Percentiles rank a stretch among this genome's conserved stretches.
These are phyloP conservation scores for Amaranthus palmeri DNA, from an alignment of 148 eudicot species.

Conservation along the genomic window DNA sequence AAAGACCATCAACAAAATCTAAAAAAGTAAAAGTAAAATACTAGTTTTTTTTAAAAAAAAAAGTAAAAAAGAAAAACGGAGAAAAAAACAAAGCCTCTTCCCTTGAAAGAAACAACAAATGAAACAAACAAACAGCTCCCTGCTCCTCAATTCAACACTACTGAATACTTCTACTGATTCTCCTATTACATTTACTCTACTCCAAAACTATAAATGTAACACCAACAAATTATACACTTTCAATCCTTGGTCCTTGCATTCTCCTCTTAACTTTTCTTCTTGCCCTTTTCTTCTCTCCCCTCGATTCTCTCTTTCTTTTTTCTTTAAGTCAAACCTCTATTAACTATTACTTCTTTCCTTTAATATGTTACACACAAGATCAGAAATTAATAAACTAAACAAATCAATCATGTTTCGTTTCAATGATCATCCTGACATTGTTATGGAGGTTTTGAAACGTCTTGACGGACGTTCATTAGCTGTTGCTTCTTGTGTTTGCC, in stretches of 20 bases:
- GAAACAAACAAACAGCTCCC: slow-evolving; percentile 28
- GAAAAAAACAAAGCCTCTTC: background rate
- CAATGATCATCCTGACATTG: slow-evolving; percentile 65
- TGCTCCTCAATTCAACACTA: background rate
- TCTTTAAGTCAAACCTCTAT: background rate
- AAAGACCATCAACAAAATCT: too few species aligned
- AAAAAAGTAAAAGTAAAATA: too few species aligned
- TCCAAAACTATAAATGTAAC: too few species aligned
- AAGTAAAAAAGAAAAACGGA: background rate
- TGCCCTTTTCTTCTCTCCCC: slow-evolving; percentile 20
- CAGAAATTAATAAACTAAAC: too few species aligned
- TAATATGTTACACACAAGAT: too few species aligned
- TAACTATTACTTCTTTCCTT: too few species aligned
- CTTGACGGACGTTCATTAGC: slow-evolving; percentile 59
- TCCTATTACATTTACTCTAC: too few species aligned
- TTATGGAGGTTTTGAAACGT: slow-evolving; percentile 55
- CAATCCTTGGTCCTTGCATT: slow-evolving; percentile 12
- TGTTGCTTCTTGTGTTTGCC: slow-evolving; percentile 69
- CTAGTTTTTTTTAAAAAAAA: background rate
- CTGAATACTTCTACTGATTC: too few species aligned
- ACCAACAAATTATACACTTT: too few species aligned
- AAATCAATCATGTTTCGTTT: slow-evolving; percentile 28
- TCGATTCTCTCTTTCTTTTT: slow-evolving; percentile 15
- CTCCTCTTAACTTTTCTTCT: slow-evolving; percentile 14
- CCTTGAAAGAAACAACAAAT: slow-evolving; percentile 21